Percentiles rank a stretch among this genome's conserved stretches.
phyloP scores from a whole-genome alignment of 192 early-diverging fungal genomes.

The Umbelopsis isabellina region DNA sequence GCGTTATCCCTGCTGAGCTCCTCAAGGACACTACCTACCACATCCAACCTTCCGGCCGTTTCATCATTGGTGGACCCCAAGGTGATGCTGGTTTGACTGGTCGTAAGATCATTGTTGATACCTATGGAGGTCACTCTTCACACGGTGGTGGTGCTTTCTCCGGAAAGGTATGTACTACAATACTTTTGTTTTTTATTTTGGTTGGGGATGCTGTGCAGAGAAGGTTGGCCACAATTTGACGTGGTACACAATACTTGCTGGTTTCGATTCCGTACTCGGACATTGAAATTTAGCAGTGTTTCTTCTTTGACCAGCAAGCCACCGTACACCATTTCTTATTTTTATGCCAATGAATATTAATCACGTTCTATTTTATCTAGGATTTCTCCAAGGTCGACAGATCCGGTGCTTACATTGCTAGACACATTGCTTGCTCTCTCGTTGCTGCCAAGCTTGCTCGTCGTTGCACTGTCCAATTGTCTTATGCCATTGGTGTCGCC shows the following conservation, averaged over 20 bases:
- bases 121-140: constrained; percentile 25
- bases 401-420: constrained; percentile 95
- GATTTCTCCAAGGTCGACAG: constrained; percentile 99
- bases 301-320: constrained; percentile 84
- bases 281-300: constrained; percentile 96
- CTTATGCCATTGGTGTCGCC: constrained; percentile 97
- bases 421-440: constrained; percentile 98
- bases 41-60: constrained; percentile 97
- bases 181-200: constrained; percentile 58
- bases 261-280: constrained; percentile 99
- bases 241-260: constrained; percentile 65
- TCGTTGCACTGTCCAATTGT: constrained; percentile 90
- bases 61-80: constrained; percentile 99
- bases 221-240: constrained; percentile 78
- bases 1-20: constrained; percentile 90
- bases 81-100: constrained; percentile 99
- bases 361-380: constrained; percentile 94
- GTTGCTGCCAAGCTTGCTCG: constrained; percentile 91
- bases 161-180: constrained; percentile 99
- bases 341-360: constrained; percentile 77
- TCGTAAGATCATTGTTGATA: constrained; percentile 43
- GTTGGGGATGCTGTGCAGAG: constrained; percentile 50
- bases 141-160: constrained; percentile 96
- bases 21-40: constrained; percentile 94
- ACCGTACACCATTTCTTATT: background rate